phyloP scores from a whole-genome alignment of 2,329 filamentous ascomycete genomes.

The Monilinia laxa region DNA sequence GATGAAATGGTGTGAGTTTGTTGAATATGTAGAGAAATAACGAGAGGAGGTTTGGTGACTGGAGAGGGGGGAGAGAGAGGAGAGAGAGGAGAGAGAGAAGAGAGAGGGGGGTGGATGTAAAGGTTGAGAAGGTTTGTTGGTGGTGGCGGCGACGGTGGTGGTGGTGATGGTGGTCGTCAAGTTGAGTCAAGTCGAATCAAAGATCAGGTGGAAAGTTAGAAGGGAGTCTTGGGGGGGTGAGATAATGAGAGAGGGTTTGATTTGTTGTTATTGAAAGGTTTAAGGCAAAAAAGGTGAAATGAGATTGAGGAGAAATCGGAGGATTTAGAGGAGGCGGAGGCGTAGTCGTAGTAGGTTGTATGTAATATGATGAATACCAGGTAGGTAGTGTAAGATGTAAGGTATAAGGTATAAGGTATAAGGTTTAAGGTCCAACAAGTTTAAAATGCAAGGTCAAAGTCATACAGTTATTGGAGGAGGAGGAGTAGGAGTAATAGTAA shows the following conservation, averaged over 20 bases:
- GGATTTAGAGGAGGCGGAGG: slow-evolving; percentile 3
- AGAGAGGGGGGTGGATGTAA: too few relatives aligned
- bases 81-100: not conserved
- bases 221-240: not conserved
- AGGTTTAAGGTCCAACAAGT: too few relatives aligned
- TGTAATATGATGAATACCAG: not conserved
- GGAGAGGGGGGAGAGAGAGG: not conserved
- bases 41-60: slow-evolving; percentile 19
- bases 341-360: not conserved
- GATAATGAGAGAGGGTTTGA: not conserved
- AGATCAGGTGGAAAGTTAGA: not conserved
- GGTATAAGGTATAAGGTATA: too few relatives aligned
- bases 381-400: not conserved
- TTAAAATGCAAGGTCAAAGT: too few relatives aligned
- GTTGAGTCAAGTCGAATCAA: too few relatives aligned
- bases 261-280: not conserved
- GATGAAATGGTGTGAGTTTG: slow-evolving; percentile 8
- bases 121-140: not conserved
- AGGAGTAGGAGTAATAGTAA: too few relatives aligned
- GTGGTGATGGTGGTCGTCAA: slow-evolving; percentile 3
- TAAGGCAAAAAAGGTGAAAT: slow-evolving; percentile 1
- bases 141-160: slow-evolving; percentile 12
- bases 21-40: slow-evolving; percentile 1
- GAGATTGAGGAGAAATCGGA: slow-evolving; percentile 13
- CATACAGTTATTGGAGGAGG: not conserved